Percentiles rank a stretch among this genome's conserved stretches.
phyloP scores from a whole-genome alignment of 176 grass and related monocot species.

The Typha latifolia region DNA sequence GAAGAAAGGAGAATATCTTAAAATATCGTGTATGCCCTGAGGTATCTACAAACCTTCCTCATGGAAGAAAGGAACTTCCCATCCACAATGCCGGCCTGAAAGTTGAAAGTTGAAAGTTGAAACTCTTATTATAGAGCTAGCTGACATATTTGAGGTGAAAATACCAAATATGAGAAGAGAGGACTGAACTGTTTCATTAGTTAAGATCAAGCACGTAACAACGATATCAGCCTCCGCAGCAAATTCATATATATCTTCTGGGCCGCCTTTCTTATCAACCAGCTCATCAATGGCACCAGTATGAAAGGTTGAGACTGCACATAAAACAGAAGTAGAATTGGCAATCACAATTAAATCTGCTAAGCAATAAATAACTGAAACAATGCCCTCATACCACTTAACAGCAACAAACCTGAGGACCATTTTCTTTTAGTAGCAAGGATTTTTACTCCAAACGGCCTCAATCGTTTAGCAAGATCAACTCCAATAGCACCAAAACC shows the following conservation, averaged over 20 bases:
- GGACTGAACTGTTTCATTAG: constrained; percentile 54
- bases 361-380: constrained; percentile 1
- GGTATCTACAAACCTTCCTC: constrained; percentile 57
- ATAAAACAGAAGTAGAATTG: constrained; percentile 6
- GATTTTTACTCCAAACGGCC: constrained; percentile 82
- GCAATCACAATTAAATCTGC: constrained; percentile 1
- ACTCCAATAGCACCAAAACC: constrained; percentile 88
- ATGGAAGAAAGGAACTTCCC: constrained; percentile 67
- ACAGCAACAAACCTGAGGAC: constrained; percentile 34
- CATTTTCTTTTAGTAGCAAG: constrained; percentile 86
- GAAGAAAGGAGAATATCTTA: background rate
- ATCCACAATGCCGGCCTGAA: constrained; percentile 67
- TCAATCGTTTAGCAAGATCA: constrained; percentile 72
- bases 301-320: constrained; percentile 15
- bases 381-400: constrained; percentile 33
- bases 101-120: constrained; percentile 45
- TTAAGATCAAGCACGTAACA: constrained; percentile 66
- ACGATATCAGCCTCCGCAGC: constrained; percentile 78
- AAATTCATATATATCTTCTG: constrained; percentile 59
- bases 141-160: constrained; percentile 7
- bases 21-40: constrained; percentile 1
- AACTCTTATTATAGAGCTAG: constrained; percentile 15
- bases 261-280: constrained; percentile 70
- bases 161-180: constrained; percentile 3
- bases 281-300: constrained; percentile 46